Evolutionary conservation across 2,329 filamentous ascomycete genomes (phyloP), one percentile per base, ranked within the genome.

Genomic region (Monilinia aucupariae): DNA sequence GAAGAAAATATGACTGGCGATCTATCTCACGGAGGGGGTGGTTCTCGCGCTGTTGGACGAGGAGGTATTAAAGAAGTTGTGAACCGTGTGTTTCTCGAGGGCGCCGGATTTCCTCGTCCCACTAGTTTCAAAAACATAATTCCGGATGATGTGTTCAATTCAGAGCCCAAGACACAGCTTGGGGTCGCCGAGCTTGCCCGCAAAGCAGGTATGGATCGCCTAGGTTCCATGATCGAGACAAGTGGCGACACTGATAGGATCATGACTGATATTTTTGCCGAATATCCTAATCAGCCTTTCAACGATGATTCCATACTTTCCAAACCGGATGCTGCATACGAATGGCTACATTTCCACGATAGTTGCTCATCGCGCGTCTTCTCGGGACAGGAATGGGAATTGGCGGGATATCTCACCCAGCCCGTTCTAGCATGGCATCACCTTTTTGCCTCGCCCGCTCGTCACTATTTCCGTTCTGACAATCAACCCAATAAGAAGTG

Each of bases 331-430:
- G 79, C 83, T 1, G 74, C 74, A 7, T 96, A 96, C 75, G 93
- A 97, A 72, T 99, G 94, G 94, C 83, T 99, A 62, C 82, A 96
- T 74, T 97, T 99, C 76, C 90, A 97, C 75, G 94, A 97, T 71
- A 79, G 81, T 0, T 86, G 96, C 66, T 91, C 91, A 30, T 86
- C 87, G 0, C 85, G 87, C 47, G 82, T 97, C 1, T 96, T 87
- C 73, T 79, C 85, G n/a, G 87, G 84, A 64, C 93, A 97, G 74
- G 92, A 96, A 62, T 99, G 94, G 90, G 94, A 99, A 75, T 79
- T 99, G 20, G 85, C 84, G 0, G 87, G 91, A 0, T 99, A 99
- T 74, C 83, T 97, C 55, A 90, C 87, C 70, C 90, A 94, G 68
- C 88, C 93, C 0, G 83, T 94, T 20, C 82, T 97, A 1, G 94